phyloP scores from a whole-genome alignment of 176 grass and related monocot genomes.

The Rhynchospora tenuis region DNA sequence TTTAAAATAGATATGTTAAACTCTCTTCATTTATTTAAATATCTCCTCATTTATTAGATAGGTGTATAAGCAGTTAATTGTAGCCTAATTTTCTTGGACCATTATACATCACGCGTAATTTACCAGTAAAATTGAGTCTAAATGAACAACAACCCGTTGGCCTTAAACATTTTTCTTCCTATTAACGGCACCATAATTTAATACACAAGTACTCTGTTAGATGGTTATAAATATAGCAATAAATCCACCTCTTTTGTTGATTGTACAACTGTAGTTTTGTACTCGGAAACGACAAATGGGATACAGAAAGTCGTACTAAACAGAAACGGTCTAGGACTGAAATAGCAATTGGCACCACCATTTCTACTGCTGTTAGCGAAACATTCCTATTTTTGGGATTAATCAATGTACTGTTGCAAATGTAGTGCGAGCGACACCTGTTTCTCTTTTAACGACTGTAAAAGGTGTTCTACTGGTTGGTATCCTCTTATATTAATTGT shows the following conservation, averaged over 20 bases:
- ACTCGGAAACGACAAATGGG: neutral
- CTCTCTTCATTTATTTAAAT: no score
- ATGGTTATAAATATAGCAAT: neutral
- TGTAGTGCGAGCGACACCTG: neutral
- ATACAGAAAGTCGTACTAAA: neutral
- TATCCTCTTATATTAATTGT: neutral
- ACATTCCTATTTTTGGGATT: neutral
- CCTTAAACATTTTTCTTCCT: neutral
- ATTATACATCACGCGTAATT: neutral
- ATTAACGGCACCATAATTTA: neutral
- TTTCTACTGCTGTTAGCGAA: neutral
- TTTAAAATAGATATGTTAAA: no score
- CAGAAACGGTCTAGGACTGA: neutral
- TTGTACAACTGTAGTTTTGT: neutral
- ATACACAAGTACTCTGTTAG: neutral
- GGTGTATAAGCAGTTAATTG: no score
- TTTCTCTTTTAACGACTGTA: neutral
- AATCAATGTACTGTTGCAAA: neutral
- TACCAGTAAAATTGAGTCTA: neutral
- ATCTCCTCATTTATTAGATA: no score
- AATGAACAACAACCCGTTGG: neutral
- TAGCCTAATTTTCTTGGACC: neutral
- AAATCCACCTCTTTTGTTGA: constrained; percentile 1
- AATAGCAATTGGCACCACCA: neutral
- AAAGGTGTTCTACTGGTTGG: neutral